Percentiles rank a stretch among this genome's conserved stretches.
Conservation (phyloP, 495 filamentous ascomycete species). For the Penicillium tannophilum region DNA sequence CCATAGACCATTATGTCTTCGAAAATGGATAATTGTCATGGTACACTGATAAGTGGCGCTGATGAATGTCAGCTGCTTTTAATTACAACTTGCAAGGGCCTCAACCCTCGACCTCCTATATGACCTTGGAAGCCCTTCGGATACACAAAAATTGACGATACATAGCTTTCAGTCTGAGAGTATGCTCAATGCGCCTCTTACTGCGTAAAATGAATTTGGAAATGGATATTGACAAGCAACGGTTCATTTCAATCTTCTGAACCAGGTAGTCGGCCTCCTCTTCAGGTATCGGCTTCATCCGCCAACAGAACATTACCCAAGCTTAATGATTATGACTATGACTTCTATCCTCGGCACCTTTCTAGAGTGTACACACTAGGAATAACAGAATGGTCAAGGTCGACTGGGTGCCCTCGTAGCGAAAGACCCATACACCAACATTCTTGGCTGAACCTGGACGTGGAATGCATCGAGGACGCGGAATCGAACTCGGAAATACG, state of each 20-base stretch:
- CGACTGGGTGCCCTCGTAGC: slow-evolving; percentile 11
- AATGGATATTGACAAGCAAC: slow-evolving; percentile 25
- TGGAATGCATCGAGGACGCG: slow-evolving; percentile 23
- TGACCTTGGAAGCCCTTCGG: slow-evolving; percentile 34
- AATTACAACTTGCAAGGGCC: slow-evolving; percentile 24
- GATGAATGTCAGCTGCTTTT: slow-evolving; percentile 35
- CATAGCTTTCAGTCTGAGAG: slow-evolving; percentile 27
- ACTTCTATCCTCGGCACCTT: slow-evolving; percentile 6
- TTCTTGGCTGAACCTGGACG: slow-evolving; percentile 33
- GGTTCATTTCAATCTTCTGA: slow-evolving; percentile 15
- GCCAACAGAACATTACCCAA: background rate
- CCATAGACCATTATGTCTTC: slow-evolving; percentile 28
- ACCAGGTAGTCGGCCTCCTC: slow-evolving; percentile 12
- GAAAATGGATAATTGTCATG: slow-evolving; percentile 8
- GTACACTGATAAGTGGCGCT: slow-evolving; percentile 23
- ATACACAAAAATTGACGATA: slow-evolving; percentile 22
- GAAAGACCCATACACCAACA: slow-evolving; percentile 32
- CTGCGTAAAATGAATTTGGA: slow-evolving; percentile 31
- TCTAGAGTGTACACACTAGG: slow-evolving; percentile 15
- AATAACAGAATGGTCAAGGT: slow-evolving; percentile 24
- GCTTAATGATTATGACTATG: slow-evolving; percentile 13
- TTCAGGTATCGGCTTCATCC: slow-evolving; percentile 14
- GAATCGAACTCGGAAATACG: slow-evolving; percentile 11
- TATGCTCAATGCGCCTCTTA: slow-evolving; percentile 29
- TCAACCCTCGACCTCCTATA: slow-evolving; percentile 21